phyloP scores from a whole-genome alignment of 345 rosid genomes.

The Hibiscus syriacus region DNA sequence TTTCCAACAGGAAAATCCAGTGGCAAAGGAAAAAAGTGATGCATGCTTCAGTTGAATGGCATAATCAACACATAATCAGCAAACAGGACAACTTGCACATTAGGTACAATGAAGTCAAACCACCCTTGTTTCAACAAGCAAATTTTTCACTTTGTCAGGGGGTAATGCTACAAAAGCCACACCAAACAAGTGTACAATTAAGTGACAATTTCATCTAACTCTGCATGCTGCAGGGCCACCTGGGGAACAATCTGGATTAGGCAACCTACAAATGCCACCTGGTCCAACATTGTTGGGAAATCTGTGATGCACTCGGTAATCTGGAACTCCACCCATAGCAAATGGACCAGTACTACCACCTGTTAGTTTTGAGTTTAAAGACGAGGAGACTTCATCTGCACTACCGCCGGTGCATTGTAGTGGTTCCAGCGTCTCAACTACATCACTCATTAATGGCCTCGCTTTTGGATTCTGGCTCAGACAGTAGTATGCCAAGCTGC shows the following conservation, averaged over 20 bases:
- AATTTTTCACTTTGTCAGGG: slow-evolving; percentile 25
- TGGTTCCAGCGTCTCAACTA: no score
- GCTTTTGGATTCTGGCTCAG: slow-evolving; percentile 97
- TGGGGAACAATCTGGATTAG: slow-evolving; percentile 66
- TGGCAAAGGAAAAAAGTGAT: slow-evolving; percentile 11
- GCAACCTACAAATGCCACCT: slow-evolving; percentile 68
- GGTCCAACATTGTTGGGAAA: slow-evolving; percentile 68
- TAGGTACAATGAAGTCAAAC: slow-evolving; percentile 27
- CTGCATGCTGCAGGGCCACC: slow-evolving; percentile 76
- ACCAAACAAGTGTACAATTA: slow-evolving; percentile 35
- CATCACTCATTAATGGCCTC: slow-evolving; percentile 88
- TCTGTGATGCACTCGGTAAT: slow-evolving; percentile 51
- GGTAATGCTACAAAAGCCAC: slow-evolving; percentile 27
- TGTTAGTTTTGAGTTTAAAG: slow-evolving; percentile 29
- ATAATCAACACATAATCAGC: slow-evolving; percentile 28
- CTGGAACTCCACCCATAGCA: slow-evolving; percentile 66
- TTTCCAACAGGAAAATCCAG: background rate
- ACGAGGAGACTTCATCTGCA: slow-evolving; percentile 34
- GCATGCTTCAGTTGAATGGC: slow-evolving; percentile 18
- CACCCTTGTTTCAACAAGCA: slow-evolving; percentile 37
- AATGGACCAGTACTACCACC: slow-evolving; percentile 36
- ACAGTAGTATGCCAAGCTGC: slow-evolving; percentile 92
- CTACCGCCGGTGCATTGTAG: slow-evolving; percentile 52
- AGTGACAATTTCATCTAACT: slow-evolving; percentile 58
- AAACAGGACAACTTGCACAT: slow-evolving; percentile 22